Conservation (phyloP, 108 stramenopile genomes). For the Mediolabrus comicus region DNA sequence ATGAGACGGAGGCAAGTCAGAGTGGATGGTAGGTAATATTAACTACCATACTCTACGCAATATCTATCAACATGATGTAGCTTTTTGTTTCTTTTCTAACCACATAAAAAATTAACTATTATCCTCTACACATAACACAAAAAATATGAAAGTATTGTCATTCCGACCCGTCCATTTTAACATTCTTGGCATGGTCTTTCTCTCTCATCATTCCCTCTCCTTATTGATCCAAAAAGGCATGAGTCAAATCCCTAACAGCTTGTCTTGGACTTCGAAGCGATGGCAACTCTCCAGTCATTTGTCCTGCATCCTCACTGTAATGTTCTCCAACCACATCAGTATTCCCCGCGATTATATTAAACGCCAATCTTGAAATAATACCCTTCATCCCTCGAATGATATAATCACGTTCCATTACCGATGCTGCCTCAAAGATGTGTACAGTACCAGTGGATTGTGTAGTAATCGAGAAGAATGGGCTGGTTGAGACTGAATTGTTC, state of each 20-base stretch:
- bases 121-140: no score
- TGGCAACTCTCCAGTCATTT: slow-evolving; percentile 48
- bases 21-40: slow-evolving; percentile 81
- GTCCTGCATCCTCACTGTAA: slow-evolving; percentile 44
- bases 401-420: slow-evolving; percentile 44
- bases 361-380: slow-evolving; percentile 47
- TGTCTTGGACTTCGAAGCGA: slow-evolving; percentile 41
- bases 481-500: background rate
- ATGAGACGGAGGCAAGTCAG: slow-evolving; percentile 44
- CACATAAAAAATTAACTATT: no score
- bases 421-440: slow-evolving; percentile 67
- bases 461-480: slow-evolving; percentile 69
- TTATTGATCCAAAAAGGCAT: slow-evolving; percentile 53
- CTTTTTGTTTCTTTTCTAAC: no score
- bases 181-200: no score
- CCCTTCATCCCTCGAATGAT: slow-evolving; percentile 61
- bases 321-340: slow-evolving; percentile 50
- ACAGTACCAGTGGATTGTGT: slow-evolving; percentile 56
- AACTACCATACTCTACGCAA: no score
- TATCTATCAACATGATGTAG: no score
- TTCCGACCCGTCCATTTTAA: no score
- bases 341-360: slow-evolving; percentile 61
- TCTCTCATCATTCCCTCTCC: no score
- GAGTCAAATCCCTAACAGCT: slow-evolving; percentile 54
- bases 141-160: no score